These are phyloP conservation scores for Dioscorea dumetorum DNA, from an alignment of 106 monocot species.

Conservation along the genomic window DNA sequence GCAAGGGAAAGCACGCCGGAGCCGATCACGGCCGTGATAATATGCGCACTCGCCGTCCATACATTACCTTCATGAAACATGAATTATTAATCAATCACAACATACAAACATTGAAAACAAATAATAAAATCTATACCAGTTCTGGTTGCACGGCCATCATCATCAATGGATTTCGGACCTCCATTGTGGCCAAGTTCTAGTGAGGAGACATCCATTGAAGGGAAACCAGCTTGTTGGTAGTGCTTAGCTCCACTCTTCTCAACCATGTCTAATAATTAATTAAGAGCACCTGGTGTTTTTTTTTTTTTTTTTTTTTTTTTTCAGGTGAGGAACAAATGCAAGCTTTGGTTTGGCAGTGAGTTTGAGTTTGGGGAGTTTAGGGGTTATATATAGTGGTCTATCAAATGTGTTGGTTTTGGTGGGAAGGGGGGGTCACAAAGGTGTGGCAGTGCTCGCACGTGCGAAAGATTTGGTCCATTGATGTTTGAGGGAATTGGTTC, in stretches of 20 bases:
- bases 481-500: too few species aligned
- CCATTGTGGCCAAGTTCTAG: slow-evolving; percentile 7
- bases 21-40: slow-evolving; percentile 66
- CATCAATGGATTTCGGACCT: slow-evolving; percentile 25
- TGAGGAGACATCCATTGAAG: slow-evolving; percentile 21
- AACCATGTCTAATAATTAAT: slow-evolving; percentile 3
- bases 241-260: too few species aligned
- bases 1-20: slow-evolving; percentile 67
- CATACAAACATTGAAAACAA: background rate
- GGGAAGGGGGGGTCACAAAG: too few species aligned
- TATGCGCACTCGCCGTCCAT: slow-evolving; percentile 60
- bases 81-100: background rate
- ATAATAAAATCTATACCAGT: slow-evolving; percentile 13
- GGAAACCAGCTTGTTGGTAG: background rate
- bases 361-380: too few species aligned
- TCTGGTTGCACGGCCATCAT: slow-evolving; percentile 43
- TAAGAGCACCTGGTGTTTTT: too few species aligned
- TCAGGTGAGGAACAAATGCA: too few species aligned
- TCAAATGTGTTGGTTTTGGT: too few species aligned
- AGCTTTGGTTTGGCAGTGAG: too few species aligned
- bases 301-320: too few species aligned
- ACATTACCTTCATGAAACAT: slow-evolving; percentile 27
- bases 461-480: too few species aligned
- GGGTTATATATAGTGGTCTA: too few species aligned
- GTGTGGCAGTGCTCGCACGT: too few species aligned